Evolutionary conservation across 139 green algal species (phyloP), one percentile per base, ranked within the genome.

Genomic region (Chlamydomonas eustigma): DNA sequence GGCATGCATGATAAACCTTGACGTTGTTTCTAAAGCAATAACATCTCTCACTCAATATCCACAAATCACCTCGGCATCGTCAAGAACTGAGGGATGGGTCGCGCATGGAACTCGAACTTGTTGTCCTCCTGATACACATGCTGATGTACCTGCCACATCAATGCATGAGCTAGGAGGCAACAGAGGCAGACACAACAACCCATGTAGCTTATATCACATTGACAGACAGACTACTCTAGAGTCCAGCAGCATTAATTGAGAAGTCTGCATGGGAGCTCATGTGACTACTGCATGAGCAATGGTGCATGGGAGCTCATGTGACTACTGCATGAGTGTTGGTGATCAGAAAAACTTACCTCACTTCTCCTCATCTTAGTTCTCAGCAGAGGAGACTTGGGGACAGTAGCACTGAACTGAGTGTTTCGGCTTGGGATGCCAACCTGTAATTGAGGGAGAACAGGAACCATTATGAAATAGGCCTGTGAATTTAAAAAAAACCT

Each of bases 61-160:
- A n/a, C n/a, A n/a, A n/a, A n/a, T n/a, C n/a, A 58, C 44, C 44
- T 58, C 12, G 44, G 44, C 44, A 58, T 58, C 18, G 12, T 12
- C 44, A 58, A 18, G 18, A 28, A 58, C 44, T 58, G 12, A 58
- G 44, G 44, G 12, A 58, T 18, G 12, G 44, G 44, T 12, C 44
- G 44, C 44, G 44, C 44, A 58, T 58, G 44, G 44, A 58, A 58
- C 44, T 58, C 44, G 18, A 58, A 58, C 44, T 58, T 58, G 18
- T 12, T 12, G 12, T 58, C 44, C 44, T 58, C 44, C 12, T 28
- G 44, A 12, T 58, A 18, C 44, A 58, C 44, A 12, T 58, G 44
- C 44, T 58, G 44, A 58, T 58, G 44, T 18, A 58, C 44, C 44
- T 58, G 44, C 44, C 18, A 18, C n/a, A n/a, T n/a, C n/a, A n/a